Percentiles rank a stretch among this genome's conserved stretches.
Evolutionary conservation across 2,329 filamentous ascomycete genomes (phyloP).

Genomic region (Colletotrichum sp.): DNA sequence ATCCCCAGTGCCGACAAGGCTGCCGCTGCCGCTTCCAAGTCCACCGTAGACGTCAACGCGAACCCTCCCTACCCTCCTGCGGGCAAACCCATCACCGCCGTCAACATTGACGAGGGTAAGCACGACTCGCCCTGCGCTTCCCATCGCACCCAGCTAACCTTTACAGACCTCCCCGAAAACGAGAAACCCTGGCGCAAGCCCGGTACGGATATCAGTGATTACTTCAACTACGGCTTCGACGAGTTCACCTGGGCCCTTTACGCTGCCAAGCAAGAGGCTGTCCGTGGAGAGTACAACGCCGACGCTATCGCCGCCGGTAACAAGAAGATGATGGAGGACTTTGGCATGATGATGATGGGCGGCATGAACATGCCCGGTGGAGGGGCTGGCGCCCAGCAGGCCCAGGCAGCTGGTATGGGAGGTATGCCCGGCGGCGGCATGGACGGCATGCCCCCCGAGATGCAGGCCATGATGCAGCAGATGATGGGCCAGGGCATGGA

Average conservation of each 20-base stretch:
- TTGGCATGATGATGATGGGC: constrained; percentile 73
- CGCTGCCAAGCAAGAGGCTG: constrained; percentile 82
- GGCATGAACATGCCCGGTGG: constrained; percentile 48
- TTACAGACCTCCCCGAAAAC: constrained; percentile 71
- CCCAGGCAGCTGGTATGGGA: constrained; percentile 42
- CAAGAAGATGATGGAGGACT: constrained; percentile 81
- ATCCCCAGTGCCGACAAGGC: constrained; percentile 56
- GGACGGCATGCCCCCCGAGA: constrained; percentile 69
- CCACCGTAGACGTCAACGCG: constrained; percentile 82
- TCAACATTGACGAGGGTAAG: constrained; percentile 73
- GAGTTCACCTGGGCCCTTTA: constrained; percentile 98
- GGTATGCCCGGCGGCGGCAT: constrained; percentile 58
- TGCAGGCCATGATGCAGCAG: constrained; percentile 74
- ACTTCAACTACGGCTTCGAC: constrained; percentile 99
- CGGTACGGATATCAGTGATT: constrained; percentile 92
- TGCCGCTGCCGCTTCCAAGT: constrained; percentile 74
- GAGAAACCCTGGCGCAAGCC: constrained; percentile 96
- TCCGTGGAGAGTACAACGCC: constrained; percentile 77
- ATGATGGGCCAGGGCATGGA: constrained; percentile 72
- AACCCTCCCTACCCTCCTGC: constrained; percentile 79
- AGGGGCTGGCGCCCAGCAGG: constrained; percentile 33
- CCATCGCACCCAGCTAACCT: not conserved
- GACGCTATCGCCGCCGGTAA: constrained; percentile 66
- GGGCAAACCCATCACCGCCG: constrained; percentile 80
- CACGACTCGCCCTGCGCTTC: not conserved